These are phyloP conservation scores for Colletotrichum truncatum DNA, from an alignment of 2,329 filamentous ascomycete genomes.

Conservation along the genomic window DNA sequence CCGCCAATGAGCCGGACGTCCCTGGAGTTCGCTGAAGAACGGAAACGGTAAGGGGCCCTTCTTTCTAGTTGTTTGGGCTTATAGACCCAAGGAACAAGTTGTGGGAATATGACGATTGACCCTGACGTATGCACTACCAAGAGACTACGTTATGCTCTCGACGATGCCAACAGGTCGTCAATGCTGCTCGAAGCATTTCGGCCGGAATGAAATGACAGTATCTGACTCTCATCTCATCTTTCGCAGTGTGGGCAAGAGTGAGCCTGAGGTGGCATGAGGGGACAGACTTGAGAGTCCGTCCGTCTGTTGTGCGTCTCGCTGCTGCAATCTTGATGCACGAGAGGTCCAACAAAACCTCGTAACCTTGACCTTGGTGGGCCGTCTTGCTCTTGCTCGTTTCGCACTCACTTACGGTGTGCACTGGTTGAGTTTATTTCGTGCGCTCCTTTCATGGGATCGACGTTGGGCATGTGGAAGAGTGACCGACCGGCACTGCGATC, in stretches of 20 bases:
- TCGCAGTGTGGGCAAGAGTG: neutral
- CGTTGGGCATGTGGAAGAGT: neutral
- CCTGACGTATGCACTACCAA: too few relatives aligned
- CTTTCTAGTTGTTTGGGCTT: too few relatives aligned
- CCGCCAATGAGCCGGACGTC: too few relatives aligned
- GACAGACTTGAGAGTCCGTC: neutral
- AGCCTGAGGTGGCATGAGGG: too few relatives aligned
- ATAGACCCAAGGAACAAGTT: too few relatives aligned
- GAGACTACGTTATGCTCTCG: too few relatives aligned
- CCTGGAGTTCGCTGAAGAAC: neutral
- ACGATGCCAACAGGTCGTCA: too few relatives aligned
- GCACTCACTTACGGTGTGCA: neutral
- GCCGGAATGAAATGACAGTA: neutral
- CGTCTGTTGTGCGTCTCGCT: neutral
- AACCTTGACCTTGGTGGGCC: slow-evolving; percentile 9
- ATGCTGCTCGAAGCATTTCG: too few relatives aligned
- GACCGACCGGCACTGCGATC: neutral
- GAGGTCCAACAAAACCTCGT: neutral
- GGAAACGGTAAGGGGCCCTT: too few relatives aligned
- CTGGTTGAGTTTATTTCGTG: too few relatives aligned
- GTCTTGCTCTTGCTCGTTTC: neutral
- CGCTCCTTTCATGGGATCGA: neutral
- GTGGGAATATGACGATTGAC: too few relatives aligned
- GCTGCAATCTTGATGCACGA: slow-evolving; percentile 1
- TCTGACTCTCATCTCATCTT: neutral